Base-by-base conservation (phyloP, 192 early-diverging fungal species). In the Funneliformis mosseae region DNA sequence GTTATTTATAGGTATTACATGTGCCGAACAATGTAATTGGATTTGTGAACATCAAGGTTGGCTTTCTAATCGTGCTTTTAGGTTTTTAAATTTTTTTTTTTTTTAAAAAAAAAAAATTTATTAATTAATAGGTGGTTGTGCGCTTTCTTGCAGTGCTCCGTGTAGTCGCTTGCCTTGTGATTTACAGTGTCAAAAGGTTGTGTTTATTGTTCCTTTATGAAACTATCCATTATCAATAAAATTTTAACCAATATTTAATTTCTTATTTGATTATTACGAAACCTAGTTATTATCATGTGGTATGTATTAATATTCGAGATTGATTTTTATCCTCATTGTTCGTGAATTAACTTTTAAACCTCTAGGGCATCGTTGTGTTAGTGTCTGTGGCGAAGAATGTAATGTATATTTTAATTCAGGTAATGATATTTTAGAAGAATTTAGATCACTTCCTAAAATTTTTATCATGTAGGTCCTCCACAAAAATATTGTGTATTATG, bases 131-230 rank as follows among this genome's bases (percentile, higher is more conserved):
- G 50, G 50, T 55, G 50, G 50, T 6, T 55, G 50, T n/a, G 50
- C 50, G 5, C 50, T 55, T 21, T 55, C 50, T 55, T 55, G 50
- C 1, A 16, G 50, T 55, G 50, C 50, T 6, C 90, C 90, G 11
- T 92, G 90, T 42, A 78, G 80, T 41, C 87, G 88, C 16, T 81
- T 91, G 12, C 90, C 90, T 4, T 92, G 90, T 48, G 84, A 89
- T 74, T n/a, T 70, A 27, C 79, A 87, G n/a, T 92, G 90, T 66
- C 78, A 78, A 6, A 85, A 84, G 63, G 27, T 55, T 14, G 5
- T 21, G 16, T 4, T 55, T 21, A 18, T 55, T 55, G 18, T 21
- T n/a, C 21, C 50, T 55, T 55, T 21, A 55, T 55, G 18, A 7
- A 21, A 55, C 6, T 16, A 50, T 50, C 48, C 16, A 18, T 5